These are phyloP conservation scores for Pseudovirgaria hyperparasitica DNA, from an alignment of 2,329 filamentous ascomycete species.

Conservation along the genomic window DNA sequence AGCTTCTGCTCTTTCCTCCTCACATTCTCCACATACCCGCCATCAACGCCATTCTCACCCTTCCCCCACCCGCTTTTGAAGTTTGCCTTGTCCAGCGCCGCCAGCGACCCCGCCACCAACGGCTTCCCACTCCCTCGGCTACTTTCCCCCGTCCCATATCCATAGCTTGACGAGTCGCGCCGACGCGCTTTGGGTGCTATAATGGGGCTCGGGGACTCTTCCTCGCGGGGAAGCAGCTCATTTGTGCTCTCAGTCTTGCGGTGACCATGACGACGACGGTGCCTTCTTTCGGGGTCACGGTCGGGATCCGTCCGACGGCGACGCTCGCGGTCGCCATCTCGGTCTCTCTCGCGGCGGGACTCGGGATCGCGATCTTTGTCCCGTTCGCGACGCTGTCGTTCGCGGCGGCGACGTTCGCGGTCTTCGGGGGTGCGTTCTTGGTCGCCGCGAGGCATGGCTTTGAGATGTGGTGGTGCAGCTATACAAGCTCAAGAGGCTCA, in stretches of 20 bases:
- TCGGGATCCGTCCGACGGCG: not conserved
- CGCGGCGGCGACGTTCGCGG: constrained; percentile 11
- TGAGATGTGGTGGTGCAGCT: not conserved
- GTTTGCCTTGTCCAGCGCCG: constrained; percentile 52
- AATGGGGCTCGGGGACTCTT: constrained; percentile 5
- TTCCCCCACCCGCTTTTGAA: constrained; percentile 36
- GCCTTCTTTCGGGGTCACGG: constrained; percentile 12
- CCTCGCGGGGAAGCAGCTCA: constrained; percentile 17
- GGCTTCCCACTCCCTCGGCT: constrained; percentile 20
- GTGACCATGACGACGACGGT: constrained; percentile 19
- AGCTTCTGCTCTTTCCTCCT: constrained; percentile 20
- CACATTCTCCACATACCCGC: constrained; percentile 24
- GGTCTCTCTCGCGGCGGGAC: constrained; percentile 8
- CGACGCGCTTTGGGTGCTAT: constrained; percentile 4
- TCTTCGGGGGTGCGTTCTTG: constrained; percentile 7
- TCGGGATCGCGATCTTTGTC: constrained; percentile 9
- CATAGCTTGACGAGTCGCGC: constrained; percentile 6
- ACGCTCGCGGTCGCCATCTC: constrained; percentile 3
- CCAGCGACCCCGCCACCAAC: constrained; percentile 46
- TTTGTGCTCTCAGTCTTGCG: constrained; percentile 27
- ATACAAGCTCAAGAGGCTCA: not conserved
- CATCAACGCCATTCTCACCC: constrained; percentile 29
- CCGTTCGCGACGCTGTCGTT: constrained; percentile 10
- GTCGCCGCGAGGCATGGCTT: not conserved
- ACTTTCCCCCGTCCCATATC: constrained; percentile 9